phyloP scores from a whole-genome alignment of 371 early-diverging fungal species.

The Basidiobolus heterosporus region DNA sequence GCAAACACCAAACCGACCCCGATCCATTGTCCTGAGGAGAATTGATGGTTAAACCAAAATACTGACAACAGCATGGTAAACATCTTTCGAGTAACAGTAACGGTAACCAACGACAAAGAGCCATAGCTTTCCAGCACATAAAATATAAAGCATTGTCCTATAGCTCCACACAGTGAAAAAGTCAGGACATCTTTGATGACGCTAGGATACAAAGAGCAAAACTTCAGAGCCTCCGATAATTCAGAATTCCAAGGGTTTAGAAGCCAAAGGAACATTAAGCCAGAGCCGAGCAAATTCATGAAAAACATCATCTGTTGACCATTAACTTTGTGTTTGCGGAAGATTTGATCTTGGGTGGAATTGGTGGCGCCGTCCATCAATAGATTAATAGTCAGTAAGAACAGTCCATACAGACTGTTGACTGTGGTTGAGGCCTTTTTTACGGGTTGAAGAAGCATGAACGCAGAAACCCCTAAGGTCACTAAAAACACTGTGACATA shows the following conservation, averaged over 20 bases:
- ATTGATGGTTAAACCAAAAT: conserved; percentile 65
- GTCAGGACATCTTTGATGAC: conserved; percentile 67
- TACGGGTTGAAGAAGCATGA: conserved; percentile 71
- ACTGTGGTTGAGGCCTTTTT: conserved; percentile 3
- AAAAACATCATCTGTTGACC: conserved; percentile 95
- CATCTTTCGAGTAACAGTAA: conserved; percentile 93
- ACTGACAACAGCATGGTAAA: conserved; percentile 85
- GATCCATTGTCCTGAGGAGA: conserved; percentile 71
- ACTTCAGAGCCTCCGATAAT: conserved; percentile 56
- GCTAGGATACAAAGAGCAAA: conserved; percentile 55
- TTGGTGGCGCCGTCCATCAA: conserved; percentile 90
- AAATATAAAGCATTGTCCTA: conserved; percentile 97
- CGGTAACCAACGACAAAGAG: conserved; percentile 74
- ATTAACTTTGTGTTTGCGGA: conserved; percentile 50
- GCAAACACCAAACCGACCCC: conserved; percentile 75
- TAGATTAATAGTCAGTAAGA: conserved; percentile 69
- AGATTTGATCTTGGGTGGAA: conserved; percentile 92
- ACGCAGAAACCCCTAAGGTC: conserved; percentile 77
- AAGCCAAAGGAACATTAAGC: conserved; percentile 53
- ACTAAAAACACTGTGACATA: conserved; percentile 70
- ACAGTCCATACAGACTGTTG: conserved; percentile 56
- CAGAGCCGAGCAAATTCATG: conserved; percentile 74
- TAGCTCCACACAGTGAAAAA: conserved; percentile 78
- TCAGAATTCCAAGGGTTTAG: conserved; percentile 58
- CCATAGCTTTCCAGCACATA: conserved; percentile 86